Percentiles rank a stretch among this genome's conserved stretches.
Conservation (phyloP, 768 basidiomycete species). For the Kwoniella dejecticola region DNA sequence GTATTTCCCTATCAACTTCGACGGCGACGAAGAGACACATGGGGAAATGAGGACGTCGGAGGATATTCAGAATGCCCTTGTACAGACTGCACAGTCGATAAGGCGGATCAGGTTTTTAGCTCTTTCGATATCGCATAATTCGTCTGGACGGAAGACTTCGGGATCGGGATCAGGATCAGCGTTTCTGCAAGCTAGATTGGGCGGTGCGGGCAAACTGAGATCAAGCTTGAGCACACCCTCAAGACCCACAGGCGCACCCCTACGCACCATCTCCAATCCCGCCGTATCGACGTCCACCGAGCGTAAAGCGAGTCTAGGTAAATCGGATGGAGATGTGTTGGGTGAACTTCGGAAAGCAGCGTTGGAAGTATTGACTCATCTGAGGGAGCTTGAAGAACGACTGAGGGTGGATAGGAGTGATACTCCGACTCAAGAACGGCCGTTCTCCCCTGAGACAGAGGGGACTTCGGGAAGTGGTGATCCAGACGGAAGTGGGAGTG, state of each 20-base stretch:
- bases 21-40: neutral
- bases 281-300: neutral
- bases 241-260: constrained; percentile 31
- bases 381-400: constrained; percentile 78
- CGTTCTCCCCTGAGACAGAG: neutral
- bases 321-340: constrained; percentile 58
- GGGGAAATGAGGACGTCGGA: constrained; percentile 10
- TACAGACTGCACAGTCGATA: constrained; percentile 37
- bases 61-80: constrained; percentile 28
- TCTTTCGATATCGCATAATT: constrained; percentile 30
- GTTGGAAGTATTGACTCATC: constrained; percentile 75
- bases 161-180: constrained; percentile 13
- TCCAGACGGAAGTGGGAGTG: neutral
- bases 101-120: constrained; percentile 39
- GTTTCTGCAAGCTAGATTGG: constrained; percentile 7
- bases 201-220: constrained; percentile 16
- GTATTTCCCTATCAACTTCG: constrained; percentile 20
- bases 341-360: constrained; percentile 73
- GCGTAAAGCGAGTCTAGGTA: constrained; percentile 27
- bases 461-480: no score
- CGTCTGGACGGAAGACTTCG: neutral
- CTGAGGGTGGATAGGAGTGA: constrained; percentile 58
- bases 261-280: constrained; percentile 23
- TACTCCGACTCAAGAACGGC: neutral
- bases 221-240: constrained; percentile 48